Percentiles rank a stretch among this genome's conserved stretches.
Conservation (phyloP, 1,284 basidiomycete species). For the Ganoderma multipileum region DNA sequence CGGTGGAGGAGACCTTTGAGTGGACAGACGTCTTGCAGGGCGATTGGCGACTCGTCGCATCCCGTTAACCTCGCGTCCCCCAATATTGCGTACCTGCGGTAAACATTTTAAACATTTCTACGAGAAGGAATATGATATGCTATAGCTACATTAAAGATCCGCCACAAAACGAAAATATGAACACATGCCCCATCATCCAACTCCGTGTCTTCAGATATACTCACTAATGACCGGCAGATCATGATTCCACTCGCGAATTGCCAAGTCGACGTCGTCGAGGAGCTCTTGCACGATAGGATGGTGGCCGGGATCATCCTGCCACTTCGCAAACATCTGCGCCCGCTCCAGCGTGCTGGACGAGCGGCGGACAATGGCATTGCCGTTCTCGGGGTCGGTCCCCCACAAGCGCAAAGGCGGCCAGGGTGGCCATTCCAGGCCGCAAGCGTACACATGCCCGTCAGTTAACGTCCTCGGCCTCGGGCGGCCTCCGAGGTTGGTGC, state of each 20-base stretch:
- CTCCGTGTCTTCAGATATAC: not conserved
- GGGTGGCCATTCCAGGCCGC: not conserved
- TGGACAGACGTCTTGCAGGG: constrained; percentile 38
- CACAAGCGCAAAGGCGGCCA: constrained; percentile 17
- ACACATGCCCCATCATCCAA: not conserved
- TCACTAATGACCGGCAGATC: not conserved
- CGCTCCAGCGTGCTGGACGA: constrained; percentile 18
- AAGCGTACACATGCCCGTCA: no score
- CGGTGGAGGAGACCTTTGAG: constrained; percentile 34
- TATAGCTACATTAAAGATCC: not conserved
- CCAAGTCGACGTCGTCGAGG: constrained; percentile 21
- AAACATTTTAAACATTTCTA: not conserved
- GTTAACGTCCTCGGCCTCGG: not conserved
- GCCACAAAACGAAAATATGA: constrained; percentile 7
- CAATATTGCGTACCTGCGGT: not conserved
- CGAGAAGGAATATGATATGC: not conserved
- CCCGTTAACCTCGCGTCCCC: not conserved
- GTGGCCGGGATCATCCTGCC: constrained; percentile 20
- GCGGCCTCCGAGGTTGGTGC: no score
- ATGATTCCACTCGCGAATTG: constrained; percentile 23
- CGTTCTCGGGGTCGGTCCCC: constrained; percentile 5
- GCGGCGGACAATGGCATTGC: not conserved
- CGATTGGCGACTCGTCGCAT: constrained; percentile 37
- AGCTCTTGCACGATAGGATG: constrained; percentile 25
- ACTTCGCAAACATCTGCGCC: constrained; percentile 18